Percentiles rank a stretch among this genome's conserved stretches.
These are phyloP conservation scores for Starmerella scarabaei DNA, from an alignment of 805 yeast genomes.

Conservation along the genomic window DNA sequence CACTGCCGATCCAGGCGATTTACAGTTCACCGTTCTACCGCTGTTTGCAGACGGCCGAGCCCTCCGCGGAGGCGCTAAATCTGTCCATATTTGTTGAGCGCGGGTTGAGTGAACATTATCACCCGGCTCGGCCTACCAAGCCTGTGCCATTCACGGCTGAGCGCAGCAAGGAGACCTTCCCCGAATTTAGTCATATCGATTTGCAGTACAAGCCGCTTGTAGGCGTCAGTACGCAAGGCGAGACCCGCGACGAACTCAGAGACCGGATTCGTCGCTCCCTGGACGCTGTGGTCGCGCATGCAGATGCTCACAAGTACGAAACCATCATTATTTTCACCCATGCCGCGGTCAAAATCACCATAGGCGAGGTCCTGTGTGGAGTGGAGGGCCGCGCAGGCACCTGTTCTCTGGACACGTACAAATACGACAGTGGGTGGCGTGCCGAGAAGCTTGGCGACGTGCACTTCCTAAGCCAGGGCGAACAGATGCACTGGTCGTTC, in stretches of 20 bases:
- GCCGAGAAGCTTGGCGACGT: constrained; percentile 59
- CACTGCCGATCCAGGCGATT: constrained; percentile 49
- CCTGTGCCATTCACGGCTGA: constrained; percentile 33
- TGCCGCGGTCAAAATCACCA: constrained; percentile 83
- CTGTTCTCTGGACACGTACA: constrained; percentile 64
- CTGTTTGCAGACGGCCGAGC: constrained; percentile 70
- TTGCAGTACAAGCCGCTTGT: constrained; percentile 42
- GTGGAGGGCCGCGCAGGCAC: constrained; percentile 58
- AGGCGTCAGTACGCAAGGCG: constrained; percentile 57
- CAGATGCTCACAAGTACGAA: constrained; percentile 41
- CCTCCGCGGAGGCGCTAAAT: constrained; percentile 47
- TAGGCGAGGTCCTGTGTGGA: constrained; percentile 56
- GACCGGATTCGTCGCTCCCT: constrained; percentile 47
- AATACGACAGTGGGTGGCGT: constrained; percentile 38
- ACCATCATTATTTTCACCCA: constrained; percentile 69
- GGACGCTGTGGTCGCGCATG: constrained; percentile 39
- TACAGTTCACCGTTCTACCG: constrained; percentile 79
- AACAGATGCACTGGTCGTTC: constrained; percentile 66
- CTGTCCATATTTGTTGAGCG: constrained; percentile 55
- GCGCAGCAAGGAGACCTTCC: constrained; percentile 41
- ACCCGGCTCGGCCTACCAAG: constrained; percentile 49
- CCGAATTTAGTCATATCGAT: constrained; percentile 25
- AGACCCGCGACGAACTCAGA: constrained; percentile 57
- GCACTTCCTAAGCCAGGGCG: constrained; percentile 59
- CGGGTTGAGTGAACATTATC: constrained; percentile 90